Conservation (phyloP, 306 rosid species). For the Fragaria vesca region DNA sequence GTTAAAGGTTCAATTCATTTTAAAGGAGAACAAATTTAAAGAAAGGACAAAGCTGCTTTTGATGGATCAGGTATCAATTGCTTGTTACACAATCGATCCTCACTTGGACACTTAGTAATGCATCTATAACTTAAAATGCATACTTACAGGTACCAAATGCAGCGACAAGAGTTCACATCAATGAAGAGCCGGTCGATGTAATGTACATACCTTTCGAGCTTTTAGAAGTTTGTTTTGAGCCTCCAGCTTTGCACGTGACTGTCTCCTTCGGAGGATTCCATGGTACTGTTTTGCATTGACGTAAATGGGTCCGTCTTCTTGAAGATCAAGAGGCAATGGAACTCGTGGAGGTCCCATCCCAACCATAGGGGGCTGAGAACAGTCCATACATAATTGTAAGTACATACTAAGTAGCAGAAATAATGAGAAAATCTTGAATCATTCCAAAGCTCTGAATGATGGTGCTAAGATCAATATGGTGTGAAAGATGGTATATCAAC, state of each 20-base stretch:
- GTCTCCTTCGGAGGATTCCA: conserved; percentile 86
- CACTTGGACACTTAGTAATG: background rate
- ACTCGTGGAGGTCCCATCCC: conserved; percentile 65
- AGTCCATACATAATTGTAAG: background rate
- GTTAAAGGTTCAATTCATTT: conserved; percentile 8
- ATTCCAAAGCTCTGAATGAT: background rate
- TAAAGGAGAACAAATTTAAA: background rate
- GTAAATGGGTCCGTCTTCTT: conserved; percentile 83
- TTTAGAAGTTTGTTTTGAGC: conserved; percentile 74
- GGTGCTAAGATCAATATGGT: background rate
- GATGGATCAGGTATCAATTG: conserved; percentile 1
- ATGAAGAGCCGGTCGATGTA: background rate
- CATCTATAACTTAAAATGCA: background rate
- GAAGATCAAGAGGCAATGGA: conserved; percentile 67
- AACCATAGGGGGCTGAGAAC: conserved; percentile 51
- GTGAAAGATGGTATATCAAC: background rate
- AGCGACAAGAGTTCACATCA: background rate
- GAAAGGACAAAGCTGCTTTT: background rate
- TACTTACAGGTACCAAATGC: conserved; percentile 3
- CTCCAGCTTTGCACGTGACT: conserved; percentile 89
- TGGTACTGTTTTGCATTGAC: conserved; percentile 91
- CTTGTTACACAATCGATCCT: background rate
- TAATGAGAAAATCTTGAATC: background rate
- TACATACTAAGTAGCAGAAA: conserved; percentile 1
- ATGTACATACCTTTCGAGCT: conserved; percentile 61